Conservation (phyloP, 2,329 filamentous ascomycete species). For the Aureobasidium sp. region DNA sequence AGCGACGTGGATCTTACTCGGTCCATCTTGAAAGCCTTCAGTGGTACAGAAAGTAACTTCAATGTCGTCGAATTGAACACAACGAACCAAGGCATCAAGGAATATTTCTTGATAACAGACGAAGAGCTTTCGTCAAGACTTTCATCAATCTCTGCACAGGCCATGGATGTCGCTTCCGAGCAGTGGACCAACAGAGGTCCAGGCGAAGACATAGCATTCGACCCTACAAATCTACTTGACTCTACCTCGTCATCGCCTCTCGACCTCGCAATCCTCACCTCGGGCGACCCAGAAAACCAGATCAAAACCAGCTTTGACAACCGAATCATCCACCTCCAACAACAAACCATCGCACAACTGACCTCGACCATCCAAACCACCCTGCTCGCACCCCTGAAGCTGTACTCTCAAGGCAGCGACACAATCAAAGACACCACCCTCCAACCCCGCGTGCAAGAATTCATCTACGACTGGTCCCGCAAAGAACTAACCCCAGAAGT, state of each 20-base stretch:
- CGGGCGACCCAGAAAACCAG: background rate
- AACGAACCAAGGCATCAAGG: background rate
- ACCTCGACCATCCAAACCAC: slow-evolving; percentile 17
- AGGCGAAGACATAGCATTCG: background rate
- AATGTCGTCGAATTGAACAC: background rate
- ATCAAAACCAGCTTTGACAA: background rate
- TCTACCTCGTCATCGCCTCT: background rate
- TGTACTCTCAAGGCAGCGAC: slow-evolving; percentile 25
- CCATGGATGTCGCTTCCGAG: background rate
- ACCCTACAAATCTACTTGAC: background rate
- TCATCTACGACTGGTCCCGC: slow-evolving; percentile 23
- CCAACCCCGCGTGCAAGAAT: slow-evolving; percentile 20
- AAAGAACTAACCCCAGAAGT: slow-evolving; percentile 22
- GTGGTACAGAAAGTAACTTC: background rate
- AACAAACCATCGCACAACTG: background rate
- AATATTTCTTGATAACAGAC: background rate
- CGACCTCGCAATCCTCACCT: background rate
- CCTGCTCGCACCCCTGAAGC: slow-evolving; percentile 24
- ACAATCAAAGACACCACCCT: slow-evolving; percentile 23
- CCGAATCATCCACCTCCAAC: slow-evolving; percentile 1
- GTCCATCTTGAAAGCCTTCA: background rate
- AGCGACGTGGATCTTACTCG: background rate
- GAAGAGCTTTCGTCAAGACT: background rate
- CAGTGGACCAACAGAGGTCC: slow-evolving; percentile 2
- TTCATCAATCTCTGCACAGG: background rate